These are phyloP conservation scores for Mixia osmundae DNA, from an alignment of 1,284 basidiomycete species.

Conservation along the genomic window DNA sequence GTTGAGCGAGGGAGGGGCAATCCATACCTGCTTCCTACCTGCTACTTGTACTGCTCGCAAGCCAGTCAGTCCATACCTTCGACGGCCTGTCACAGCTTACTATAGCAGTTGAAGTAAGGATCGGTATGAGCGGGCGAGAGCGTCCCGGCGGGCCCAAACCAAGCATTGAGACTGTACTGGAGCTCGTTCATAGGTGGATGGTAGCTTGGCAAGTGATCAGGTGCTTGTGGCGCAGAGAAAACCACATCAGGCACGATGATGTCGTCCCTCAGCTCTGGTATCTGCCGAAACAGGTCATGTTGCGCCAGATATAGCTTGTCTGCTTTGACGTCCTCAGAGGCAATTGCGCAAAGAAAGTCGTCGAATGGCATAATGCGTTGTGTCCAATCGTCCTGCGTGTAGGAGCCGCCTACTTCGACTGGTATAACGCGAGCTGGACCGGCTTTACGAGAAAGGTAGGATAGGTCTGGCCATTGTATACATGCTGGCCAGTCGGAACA, in stretches of 20 bases:
- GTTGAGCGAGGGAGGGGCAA: slow-evolving; percentile 44
- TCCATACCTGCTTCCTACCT: slow-evolving; percentile 74
- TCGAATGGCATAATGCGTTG: slow-evolving; percentile 60
- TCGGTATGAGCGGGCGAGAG: slow-evolving; percentile 84
- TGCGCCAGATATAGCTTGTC: slow-evolving; percentile 66
- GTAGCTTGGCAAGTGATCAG: slow-evolving; percentile 32
- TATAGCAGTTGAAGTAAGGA: slow-evolving; percentile 76
- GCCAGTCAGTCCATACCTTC: neutral
- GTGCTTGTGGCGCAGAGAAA: slow-evolving; percentile 37
- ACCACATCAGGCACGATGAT: slow-evolving; percentile 67
- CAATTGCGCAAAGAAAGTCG: slow-evolving; percentile 38
- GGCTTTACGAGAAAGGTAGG: slow-evolving; percentile 40
- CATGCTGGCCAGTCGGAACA: slow-evolving; percentile 42
- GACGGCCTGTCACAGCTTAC: slow-evolving; percentile 26
- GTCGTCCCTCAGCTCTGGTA: slow-evolving; percentile 50
- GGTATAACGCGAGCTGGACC: slow-evolving; percentile 68
- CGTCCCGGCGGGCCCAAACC: slow-evolving; percentile 59
- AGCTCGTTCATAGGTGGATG: slow-evolving; percentile 41
- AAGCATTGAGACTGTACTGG: slow-evolving; percentile 51
- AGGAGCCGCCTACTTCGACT: slow-evolving; percentile 68
- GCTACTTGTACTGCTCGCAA: slow-evolving; percentile 49
- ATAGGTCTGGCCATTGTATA: slow-evolving; percentile 39
- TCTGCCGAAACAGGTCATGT: slow-evolving; percentile 60
- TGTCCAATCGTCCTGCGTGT: slow-evolving; percentile 55
- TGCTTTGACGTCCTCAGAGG: slow-evolving; percentile 8